phyloP scores from a whole-genome alignment of 371 early-diverging fungal species.

The Rhizopus delemar region DNA sequence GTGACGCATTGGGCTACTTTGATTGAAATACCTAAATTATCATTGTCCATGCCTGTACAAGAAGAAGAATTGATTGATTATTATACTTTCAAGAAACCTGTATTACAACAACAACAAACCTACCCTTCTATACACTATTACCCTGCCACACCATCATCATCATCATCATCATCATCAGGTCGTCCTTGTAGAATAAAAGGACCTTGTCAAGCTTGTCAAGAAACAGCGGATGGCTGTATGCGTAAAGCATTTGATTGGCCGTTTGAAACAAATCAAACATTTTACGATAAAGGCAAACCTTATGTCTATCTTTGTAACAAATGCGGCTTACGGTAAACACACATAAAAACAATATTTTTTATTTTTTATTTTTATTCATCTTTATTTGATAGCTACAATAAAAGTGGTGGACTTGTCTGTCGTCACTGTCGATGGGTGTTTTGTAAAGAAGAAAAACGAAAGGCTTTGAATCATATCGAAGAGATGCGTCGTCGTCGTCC shows the following conservation, averaged over 20 bases:
- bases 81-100: neutral
- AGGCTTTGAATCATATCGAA: conserved; percentile 47
- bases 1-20: conserved; percentile 4
- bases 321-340: conserved; percentile 41
- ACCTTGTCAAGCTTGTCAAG: conserved; percentile 52
- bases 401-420: conserved; percentile 48
- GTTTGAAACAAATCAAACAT: conserved; percentile 32
- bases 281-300: conserved; percentile 44
- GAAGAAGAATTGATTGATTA: conserved; percentile 2
- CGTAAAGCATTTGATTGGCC: conserved; percentile 56
- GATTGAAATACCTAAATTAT: conserved; percentile 14
- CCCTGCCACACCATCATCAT: neutral
- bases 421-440: conserved; percentile 52
- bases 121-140: conserved; percentile 2
- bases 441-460: conserved; percentile 54
- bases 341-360: no score
- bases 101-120: neutral
- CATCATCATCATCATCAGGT: conserved; percentile 11
- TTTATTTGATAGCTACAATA: conserved; percentile 37
- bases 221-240: conserved; percentile 52
- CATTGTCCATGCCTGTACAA: neutral
- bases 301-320: conserved; percentile 57
- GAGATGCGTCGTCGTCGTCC: conserved; percentile 43
- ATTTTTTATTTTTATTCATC: neutral
- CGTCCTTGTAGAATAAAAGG: conserved; percentile 44